Conservation (phyloP, 2,329 filamentous ascomycete genomes). For the Alternaria sp. region DNA sequence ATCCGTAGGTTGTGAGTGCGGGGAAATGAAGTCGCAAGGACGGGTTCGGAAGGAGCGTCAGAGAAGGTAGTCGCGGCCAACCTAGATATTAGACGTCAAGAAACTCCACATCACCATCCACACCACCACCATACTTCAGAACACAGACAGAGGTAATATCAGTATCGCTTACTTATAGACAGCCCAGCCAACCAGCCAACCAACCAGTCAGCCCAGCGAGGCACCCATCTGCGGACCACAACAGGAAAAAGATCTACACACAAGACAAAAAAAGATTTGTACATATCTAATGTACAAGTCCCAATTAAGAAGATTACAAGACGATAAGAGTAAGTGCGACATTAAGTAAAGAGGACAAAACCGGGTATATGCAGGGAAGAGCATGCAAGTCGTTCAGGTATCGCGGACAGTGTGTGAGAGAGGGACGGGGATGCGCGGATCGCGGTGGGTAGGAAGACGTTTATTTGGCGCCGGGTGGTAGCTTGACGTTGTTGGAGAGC, state of each 20-base stretch:
- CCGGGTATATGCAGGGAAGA: slow-evolving; percentile 48
- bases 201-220: not conserved
- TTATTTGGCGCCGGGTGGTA: slow-evolving; percentile 48
- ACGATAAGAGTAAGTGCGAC: slow-evolving; percentile 1
- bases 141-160: not conserved
- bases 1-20: not conserved
- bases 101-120: not conserved
- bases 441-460: not conserved
- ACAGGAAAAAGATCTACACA: not conserved
- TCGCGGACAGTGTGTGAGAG: slow-evolving; percentile 14
- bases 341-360: slow-evolving; percentile 25
- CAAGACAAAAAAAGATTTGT: not conserved
- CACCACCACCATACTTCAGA: not conserved
- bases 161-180: not conserved
- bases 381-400: slow-evolving; percentile 45
- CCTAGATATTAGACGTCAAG: not conserved
- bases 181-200: not conserved
- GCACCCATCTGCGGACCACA: not conserved
- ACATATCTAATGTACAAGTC: not conserved
- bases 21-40: not conserved
- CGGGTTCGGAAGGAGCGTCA: not conserved
- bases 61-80: not conserved
- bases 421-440: not conserved
- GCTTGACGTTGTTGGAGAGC: slow-evolving; percentile 59
- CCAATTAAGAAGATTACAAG: slow-evolving; percentile 9